A percentile compares a stretch with the other conserved stretches of the same genome.
Evolutionary conservation across 345 rosid species (phyloP).

Genomic region (Zanthoxylum bungeanum): DNA sequence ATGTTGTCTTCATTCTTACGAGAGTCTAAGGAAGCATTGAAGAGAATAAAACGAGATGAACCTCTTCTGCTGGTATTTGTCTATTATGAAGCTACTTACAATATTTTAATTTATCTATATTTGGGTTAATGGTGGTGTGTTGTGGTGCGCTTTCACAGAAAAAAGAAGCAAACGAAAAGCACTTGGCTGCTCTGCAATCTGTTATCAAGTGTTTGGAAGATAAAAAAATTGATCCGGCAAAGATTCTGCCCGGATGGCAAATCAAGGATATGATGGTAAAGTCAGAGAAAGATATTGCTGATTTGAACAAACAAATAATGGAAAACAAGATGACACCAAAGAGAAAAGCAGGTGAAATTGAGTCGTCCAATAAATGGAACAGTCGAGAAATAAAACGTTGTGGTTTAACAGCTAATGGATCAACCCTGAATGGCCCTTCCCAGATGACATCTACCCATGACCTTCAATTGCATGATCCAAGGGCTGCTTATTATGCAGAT

Average conservation of each 20-base stretch:
- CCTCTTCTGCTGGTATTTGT: slow-evolving; percentile 35
- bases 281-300: slow-evolving; percentile 50
- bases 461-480: slow-evolving; percentile 37
- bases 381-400: slow-evolving; percentile 51
- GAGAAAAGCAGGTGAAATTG: slow-evolving; percentile 44
- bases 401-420: slow-evolving; percentile 30
- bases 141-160: slow-evolving; percentile 41
- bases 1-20: slow-evolving; percentile 48
- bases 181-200: slow-evolving; percentile 44
- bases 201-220: slow-evolving; percentile 51
- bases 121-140: background rate
- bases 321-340: slow-evolving; percentile 33
- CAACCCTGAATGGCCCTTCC: slow-evolving; percentile 34
- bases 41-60: slow-evolving; percentile 36
- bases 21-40: slow-evolving; percentile 46
- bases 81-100: background rate
- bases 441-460: slow-evolving; percentile 28
- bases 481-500: slow-evolving; percentile 23
- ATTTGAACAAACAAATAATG: slow-evolving; percentile 33
- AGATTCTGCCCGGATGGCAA: slow-evolving; percentile 52
- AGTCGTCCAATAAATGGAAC: slow-evolving; percentile 22
- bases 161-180: slow-evolving; percentile 50
- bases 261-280: slow-evolving; percentile 42
- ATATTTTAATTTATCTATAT: background rate
- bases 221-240: slow-evolving; percentile 45